Evolutionary conservation across 805 yeast genomes (phyloP), one percentile per base, ranked within the genome.

Genomic region (Lipomyces yamadae): DNA sequence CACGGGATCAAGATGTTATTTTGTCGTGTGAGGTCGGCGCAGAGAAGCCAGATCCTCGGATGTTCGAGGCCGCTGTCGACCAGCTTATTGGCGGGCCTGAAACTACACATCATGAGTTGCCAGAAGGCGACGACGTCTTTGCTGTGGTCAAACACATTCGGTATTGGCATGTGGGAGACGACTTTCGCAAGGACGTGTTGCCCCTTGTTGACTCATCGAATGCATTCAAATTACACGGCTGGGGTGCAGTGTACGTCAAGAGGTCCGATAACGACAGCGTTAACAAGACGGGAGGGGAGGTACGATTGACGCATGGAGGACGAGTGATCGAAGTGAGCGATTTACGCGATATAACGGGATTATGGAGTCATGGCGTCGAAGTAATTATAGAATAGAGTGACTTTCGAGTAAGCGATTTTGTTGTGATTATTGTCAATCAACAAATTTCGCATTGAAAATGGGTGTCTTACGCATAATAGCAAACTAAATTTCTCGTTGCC

Each of bases 151-250:
- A 37, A n/a, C 8, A 56, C 10, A 18, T 65, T 10, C 13, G 42
- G 34, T 65, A 59, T 53, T 62, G 67, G 69, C 71, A 68, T 37
- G 54, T 68, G 6, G 71, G 71, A n/a, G 71, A 68, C 42, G 71
- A 68, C 13, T 10, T n/a, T 4, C 18, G 55, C 7, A 68, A 65
- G 39, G 71, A 68, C 18, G 54, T 68, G 15, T 13, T 29, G 8
- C 71, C 71, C 4, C 11, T 68, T 10, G 42, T 42, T 37, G 18
- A 13, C 2, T 15, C 48, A 42, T 57, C 30, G n/a, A 45, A 48
- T 13, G 35, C 45, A 24, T 24, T 60, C 10, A 15, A n/a, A 33
- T 39, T 63, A 24, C 30, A n/a, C 5, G 50, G 24, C 48, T 63
- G 66, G 66, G 66, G 61, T n/a, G 66, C 64, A n/a, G 50, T 63